Percentiles rank a stretch among this genome's conserved stretches.
Evolutionary conservation across 1,284 basidiomycete species (phyloP).

Genomic region (Trametes hirsuta): DNA sequence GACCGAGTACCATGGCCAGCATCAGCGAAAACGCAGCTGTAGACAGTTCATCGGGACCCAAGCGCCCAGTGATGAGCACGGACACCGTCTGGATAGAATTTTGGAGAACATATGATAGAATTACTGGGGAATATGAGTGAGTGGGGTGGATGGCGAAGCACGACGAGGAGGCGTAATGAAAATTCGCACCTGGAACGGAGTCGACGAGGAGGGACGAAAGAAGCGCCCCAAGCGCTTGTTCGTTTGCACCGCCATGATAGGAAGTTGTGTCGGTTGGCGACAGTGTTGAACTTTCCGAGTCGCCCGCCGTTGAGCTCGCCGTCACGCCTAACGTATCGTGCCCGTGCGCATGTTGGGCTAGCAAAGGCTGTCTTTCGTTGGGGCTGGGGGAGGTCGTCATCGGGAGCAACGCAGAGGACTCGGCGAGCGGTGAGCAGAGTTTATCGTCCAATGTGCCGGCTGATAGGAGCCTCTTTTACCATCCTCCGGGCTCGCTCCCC

Average conservation of each 20-base stretch:
- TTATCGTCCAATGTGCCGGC: neutral
- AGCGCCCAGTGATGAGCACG: conserved; percentile 62
- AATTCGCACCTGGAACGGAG: conserved; percentile 55
- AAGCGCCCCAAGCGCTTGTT: conserved; percentile 41
- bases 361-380: conserved; percentile 29
- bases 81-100: conserved; percentile 72
- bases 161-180: neutral
- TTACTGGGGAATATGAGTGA: conserved; percentile 21
- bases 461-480: neutral
- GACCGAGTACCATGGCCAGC: conserved; percentile 71
- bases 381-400: neutral
- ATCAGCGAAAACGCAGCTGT: conserved; percentile 74
- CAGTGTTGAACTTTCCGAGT: conserved; percentile 6
- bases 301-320: conserved; percentile 18
- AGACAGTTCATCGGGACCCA: conserved; percentile 71
- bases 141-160: neutral
- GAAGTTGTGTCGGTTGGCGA: conserved; percentile 22
- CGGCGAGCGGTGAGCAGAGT: no score
- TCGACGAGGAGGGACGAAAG: conserved; percentile 53
- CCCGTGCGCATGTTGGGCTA: neutral
- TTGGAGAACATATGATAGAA: conserved; percentile 63
- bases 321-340: conserved; percentile 7
- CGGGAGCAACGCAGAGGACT: no score
- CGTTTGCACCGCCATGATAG: conserved; percentile 15
- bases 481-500: neutral